Base-by-base conservation (phyloP, 306 rosid genomes). In the Prunus salicina region DNA sequence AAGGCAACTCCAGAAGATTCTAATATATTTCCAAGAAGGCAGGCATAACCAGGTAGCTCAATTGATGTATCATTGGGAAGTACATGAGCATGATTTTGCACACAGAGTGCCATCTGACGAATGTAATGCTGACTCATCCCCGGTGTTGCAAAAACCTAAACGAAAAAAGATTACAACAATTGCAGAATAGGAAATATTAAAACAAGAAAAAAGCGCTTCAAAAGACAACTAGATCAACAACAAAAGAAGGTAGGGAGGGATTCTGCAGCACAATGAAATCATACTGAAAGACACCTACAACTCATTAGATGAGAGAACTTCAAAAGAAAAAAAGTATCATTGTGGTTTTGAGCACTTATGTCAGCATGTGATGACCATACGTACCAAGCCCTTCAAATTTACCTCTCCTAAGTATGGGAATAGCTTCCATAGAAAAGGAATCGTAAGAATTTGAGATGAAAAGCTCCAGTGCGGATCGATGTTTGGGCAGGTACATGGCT, bases 21-120 rank as follows among this genome's bases (percentile, higher is more conserved):
- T 72, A 95, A 78, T 72, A 92, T 82, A 86, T 95, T 95, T 76
- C 97, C 99, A 82, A 95, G 92, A 78, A 95, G 93, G 84, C 99
- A 95, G 69, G 96, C 99, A 86, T 90, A 88, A 78, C 93, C 86
- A 79, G 99, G 97, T 77, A 87, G 83, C 72, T 90, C 96, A 53
- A 82, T 78, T 24, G 97, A 86, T 74, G 90, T 81, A 84, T 90
- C 87, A 78, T 81, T 88, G 13, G 99, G 97, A 47, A 95, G 97
- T 69, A 82, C 77, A 79, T 75, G 79, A 80, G 83, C 88, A 76
- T 86, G 84, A 76, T 84, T 86, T 76, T 89, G 87, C 87, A 91
- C 86, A 79, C 74, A 92, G 8, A 80, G 71, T 74, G 96, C 88
- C 92, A 95, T 89, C 82, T 88, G 96, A 86, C 83, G 97, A 79